Evolutionary conservation across 2,329 filamentous ascomycete species (phyloP).

Genomic region (Drechslerella coelobrocha): DNA sequence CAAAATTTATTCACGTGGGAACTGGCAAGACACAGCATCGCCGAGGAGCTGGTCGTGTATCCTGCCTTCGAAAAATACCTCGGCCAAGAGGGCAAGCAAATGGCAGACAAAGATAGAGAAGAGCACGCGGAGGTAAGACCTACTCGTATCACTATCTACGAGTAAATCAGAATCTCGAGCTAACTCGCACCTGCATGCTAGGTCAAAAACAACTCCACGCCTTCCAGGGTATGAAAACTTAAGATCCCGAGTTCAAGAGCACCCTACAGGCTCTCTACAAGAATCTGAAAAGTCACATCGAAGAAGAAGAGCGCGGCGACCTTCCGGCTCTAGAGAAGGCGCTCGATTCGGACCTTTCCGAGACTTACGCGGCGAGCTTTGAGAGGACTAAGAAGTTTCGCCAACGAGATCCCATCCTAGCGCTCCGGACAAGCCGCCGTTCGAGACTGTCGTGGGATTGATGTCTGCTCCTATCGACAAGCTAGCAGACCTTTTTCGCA

Average conservation of each 20-base stretch:
- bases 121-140: conserved; percentile 41
- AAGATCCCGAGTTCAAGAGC: conserved; percentile 60
- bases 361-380: conserved; percentile 61
- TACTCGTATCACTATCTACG: neutral
- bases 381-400: conserved; percentile 64
- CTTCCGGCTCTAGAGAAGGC: conserved; percentile 62
- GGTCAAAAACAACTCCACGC: conserved; percentile 63
- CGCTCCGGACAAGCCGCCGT: conserved; percentile 64
- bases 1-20: conserved; percentile 64
- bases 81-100: conserved; percentile 58
- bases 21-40: conserved; percentile 62
- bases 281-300: conserved; percentile 61
- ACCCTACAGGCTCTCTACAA: conserved; percentile 61
- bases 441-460: conserved; percentile 65
- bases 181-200: conserved; percentile 55
- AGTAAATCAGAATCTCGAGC: conserved; percentile 21
- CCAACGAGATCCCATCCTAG: conserved; percentile 64
- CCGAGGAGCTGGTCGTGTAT: conserved; percentile 64
- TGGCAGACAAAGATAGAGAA: conserved; percentile 62
- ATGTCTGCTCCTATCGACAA: conserved; percentile 67
- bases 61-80: conserved; percentile 64
- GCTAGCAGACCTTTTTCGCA: conserved; percentile 65
- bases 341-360: conserved; percentile 57
- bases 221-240: conserved; percentile 62
- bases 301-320: conserved; percentile 63